Conservation (phyloP, 768 basidiomycete species). For the Leccinellum rugosiceps region DNA sequence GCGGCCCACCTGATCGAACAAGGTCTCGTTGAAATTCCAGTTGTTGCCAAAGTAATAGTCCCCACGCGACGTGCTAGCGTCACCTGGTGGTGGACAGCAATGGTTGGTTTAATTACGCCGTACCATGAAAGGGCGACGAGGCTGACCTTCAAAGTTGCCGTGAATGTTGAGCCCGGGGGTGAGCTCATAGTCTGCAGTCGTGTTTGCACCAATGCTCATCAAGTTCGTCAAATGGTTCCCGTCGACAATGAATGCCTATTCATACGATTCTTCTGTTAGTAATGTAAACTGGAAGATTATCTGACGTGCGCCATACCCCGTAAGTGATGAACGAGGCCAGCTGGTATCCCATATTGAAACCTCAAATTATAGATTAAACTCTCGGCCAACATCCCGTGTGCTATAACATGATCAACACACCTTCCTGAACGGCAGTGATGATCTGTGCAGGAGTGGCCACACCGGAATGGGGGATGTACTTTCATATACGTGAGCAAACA, state of each 20-base stretch:
- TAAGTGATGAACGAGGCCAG: conserved; percentile 20
- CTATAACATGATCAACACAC: neutral
- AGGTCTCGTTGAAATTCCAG: conserved; percentile 24
- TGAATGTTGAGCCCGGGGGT: conserved; percentile 23
- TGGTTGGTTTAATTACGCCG: neutral
- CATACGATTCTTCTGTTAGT: neutral
- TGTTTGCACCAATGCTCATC: conserved; percentile 26
- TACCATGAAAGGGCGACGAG: neutral
- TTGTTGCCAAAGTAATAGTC: conserved; percentile 28
- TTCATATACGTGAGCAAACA: neutral
- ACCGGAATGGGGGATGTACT: conserved; percentile 20
- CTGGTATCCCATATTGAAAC: conserved; percentile 24
- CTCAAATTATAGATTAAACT: neutral
- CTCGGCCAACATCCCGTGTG: neutral
- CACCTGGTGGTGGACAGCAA: conserved; percentile 8
- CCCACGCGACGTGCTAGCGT: conserved; percentile 25
- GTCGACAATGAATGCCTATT: conserved; percentile 24
- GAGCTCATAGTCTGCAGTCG: conserved; percentile 9
- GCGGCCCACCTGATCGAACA: conserved; percentile 17
- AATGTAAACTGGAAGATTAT: neutral
- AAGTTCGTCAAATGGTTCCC: conserved; percentile 28
- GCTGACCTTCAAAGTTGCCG: conserved; percentile 24
- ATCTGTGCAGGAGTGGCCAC: conserved; percentile 23
- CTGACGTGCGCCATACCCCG: conserved; percentile 7
- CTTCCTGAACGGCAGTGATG: conserved; percentile 24